A percentile compares a stretch with the other conserved stretches of the same genome.
Evolutionary conservation across 768 basidiomycete species (phyloP).

Genomic region (Tephrocybe sp.): DNA sequence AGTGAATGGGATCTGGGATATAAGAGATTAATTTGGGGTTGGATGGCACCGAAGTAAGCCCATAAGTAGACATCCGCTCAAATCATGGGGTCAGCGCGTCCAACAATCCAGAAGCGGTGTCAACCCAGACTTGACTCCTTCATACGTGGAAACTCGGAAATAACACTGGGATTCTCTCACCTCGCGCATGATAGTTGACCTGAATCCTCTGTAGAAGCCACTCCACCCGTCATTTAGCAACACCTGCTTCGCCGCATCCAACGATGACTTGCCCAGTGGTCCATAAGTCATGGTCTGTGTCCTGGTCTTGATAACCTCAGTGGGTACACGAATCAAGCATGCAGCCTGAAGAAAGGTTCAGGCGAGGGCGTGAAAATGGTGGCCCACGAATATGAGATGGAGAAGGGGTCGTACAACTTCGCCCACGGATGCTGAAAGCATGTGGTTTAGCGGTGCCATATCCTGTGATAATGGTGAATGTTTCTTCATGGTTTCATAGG

Average conservation of each 20-base stretch:
- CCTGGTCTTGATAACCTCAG: conserved; percentile 94
- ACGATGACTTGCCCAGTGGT: conserved; percentile 53
- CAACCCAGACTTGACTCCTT: conserved; percentile 3
- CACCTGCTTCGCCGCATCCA: conserved; percentile 56
- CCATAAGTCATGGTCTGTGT: conserved; percentile 84
- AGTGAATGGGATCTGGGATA: conserved; percentile 86
- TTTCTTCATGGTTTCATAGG: conserved; percentile 87
- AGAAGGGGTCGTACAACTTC: conserved; percentile 52
- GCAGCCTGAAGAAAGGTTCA: conserved; percentile 55
- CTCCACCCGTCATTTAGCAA: conserved; percentile 60
- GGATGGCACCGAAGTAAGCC: not conserved
- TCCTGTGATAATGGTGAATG: conserved; percentile 60
- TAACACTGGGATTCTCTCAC: conserved; percentile 19
- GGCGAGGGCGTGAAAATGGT: conserved; percentile 11
- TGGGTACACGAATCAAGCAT: conserved; percentile 92
- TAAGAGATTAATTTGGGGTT: not conserved
- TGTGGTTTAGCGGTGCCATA: conserved; percentile 59
- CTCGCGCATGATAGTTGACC: conserved; percentile 65
- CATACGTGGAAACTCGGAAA: not conserved
- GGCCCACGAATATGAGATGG: conserved; percentile 12
- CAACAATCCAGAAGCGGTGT: conserved; percentile 19
- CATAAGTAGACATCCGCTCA: no score
- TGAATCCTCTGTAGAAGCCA: conserved; percentile 90
- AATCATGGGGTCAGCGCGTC: conserved; percentile 34
- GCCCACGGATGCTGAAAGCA: conserved; percentile 57